phyloP scores from a whole-genome alignment of 2,329 filamentous ascomycete species.

The Arthrobotrys pseudoclavata region DNA sequence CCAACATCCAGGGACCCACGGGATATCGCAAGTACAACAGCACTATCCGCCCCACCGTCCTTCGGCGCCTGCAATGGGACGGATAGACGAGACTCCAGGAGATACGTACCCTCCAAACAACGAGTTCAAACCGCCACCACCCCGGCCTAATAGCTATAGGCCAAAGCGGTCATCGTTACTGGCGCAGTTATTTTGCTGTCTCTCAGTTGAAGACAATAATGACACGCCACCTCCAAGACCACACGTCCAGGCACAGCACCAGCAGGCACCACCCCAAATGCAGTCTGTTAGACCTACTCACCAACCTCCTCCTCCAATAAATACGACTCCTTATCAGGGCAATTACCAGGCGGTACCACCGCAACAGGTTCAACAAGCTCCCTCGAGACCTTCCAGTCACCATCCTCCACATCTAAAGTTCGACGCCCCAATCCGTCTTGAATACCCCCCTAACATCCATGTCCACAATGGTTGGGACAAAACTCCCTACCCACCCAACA shows the following conservation, averaged over 20 bases:
- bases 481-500: conserved; percentile 19
- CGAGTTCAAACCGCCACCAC: conserved; percentile 39
- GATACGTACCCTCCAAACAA: conserved; percentile 53
- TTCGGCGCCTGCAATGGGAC: conserved; percentile 39
- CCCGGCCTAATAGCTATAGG: conserved; percentile 22
- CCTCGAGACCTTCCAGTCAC: not conserved
- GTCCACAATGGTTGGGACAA: conserved; percentile 46
- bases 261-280: conserved; percentile 42
- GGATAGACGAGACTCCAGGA: conserved; percentile 35
- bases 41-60: conserved; percentile 13
- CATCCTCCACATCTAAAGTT: conserved; percentile 18
- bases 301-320: conserved; percentile 25
- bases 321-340: conserved; percentile 34
- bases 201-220: conserved; percentile 38
- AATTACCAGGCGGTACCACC: conserved; percentile 23
- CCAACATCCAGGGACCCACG: conserved; percentile 1
- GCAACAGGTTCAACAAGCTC: conserved; percentile 11
- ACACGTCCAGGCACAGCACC: conserved; percentile 18
- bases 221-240: conserved; percentile 35
- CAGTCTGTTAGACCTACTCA: conserved; percentile 34
- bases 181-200: conserved; percentile 50
- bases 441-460: conserved; percentile 54
- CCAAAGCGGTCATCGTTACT: conserved; percentile 40
- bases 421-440: conserved; percentile 1
- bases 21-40: conserved; percentile 23